phyloP scores from a whole-genome alignment of 1,284 basidiomycete species.

The Volvariella volvacea region DNA sequence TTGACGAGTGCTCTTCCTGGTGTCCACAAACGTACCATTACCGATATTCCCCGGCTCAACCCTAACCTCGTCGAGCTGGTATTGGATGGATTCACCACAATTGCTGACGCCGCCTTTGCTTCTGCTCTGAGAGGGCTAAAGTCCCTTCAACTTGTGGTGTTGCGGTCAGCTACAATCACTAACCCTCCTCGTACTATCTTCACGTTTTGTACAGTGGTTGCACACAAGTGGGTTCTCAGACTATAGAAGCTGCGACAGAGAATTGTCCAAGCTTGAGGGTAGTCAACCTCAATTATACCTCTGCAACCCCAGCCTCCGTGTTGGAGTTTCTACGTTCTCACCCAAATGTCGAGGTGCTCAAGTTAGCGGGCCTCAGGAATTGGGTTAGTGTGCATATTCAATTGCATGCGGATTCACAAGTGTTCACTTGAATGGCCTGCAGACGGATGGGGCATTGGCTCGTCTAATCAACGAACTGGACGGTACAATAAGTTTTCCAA shows the following conservation, averaged over 20 bases:
- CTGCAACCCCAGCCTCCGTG: constrained; percentile 42
- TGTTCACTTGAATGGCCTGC: neutral
- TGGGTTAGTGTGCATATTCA: constrained; percentile 36
- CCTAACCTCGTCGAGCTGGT: constrained; percentile 39
- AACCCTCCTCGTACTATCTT: neutral
- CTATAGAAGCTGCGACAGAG: constrained; percentile 35
- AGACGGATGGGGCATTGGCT: constrained; percentile 52
- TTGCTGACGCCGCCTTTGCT: constrained; percentile 46
- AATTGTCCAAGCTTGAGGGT: constrained; percentile 36
- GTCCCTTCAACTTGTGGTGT: constrained; percentile 36
- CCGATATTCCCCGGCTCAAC: constrained; percentile 32
- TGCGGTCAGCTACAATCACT: constrained; percentile 16
- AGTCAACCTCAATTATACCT: constrained; percentile 59
- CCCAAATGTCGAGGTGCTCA: constrained; percentile 44
- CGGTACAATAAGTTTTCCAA: constrained; percentile 26
- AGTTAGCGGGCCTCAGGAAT: constrained; percentile 53
- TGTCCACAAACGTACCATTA: constrained; percentile 44
- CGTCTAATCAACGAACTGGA: constrained; percentile 31
- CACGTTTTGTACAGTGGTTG: constrained; percentile 39
- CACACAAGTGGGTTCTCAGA: constrained; percentile 45
- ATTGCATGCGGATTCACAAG: neutral
- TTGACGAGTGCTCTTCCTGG: constrained; percentile 48
- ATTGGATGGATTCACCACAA: constrained; percentile 44
- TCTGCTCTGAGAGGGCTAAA: constrained; percentile 39
- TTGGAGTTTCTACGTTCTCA: constrained; percentile 36